Evolutionary conservation across 2,329 filamentous ascomycete species (phyloP), one percentile per base, ranked within the genome.

Genomic region (Aspergillus persii): DNA sequence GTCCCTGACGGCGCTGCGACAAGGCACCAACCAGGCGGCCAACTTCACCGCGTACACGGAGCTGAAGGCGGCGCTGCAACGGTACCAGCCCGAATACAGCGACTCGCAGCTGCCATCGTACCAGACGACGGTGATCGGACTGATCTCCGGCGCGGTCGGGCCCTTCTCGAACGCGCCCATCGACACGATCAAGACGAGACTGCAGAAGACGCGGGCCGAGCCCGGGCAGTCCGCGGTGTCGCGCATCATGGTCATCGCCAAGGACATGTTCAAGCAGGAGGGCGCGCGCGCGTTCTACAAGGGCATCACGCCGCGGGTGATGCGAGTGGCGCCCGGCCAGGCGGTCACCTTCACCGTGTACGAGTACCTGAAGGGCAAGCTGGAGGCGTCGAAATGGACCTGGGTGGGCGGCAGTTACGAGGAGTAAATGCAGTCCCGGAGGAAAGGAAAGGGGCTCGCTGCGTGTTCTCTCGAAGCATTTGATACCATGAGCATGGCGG

Each of bases 31-130:
- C 80, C 95, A 99, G 82, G 95, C 96, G 50, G 92, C 94, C 77
- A 99, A 99, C 83, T 99, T 99, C 82, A 98, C 94, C 12, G 94
- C 95, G 9, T 99, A 99, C 81, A 90, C 90, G 0, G 92, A 98
- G 78, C 89, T 99, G 78, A 96, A 96, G 81, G 85, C 89, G 61
- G 81, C 82, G 54, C 83, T 98, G 54, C 88, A 92, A 73, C 78
- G 82, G 53, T 86, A 81, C 71, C 92, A 96, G 77, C 89, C 89
- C 7, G 81, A 90, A 68, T 89, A 87, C 61, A 81, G 81, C 55
- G 79, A 84, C 64, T 75, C 74, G 15, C 86, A 87, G 66, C 81
- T 99, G 47, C 94, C 95, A 2, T 86, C 87, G 55, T 98, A 89
- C 79, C 92, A 98, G 79, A 99, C 95, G 2, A 93, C 92, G 5